These are phyloP conservation scores for Candida fluviatilis DNA, from an alignment of 805 yeast species.

Conservation along the genomic window DNA sequence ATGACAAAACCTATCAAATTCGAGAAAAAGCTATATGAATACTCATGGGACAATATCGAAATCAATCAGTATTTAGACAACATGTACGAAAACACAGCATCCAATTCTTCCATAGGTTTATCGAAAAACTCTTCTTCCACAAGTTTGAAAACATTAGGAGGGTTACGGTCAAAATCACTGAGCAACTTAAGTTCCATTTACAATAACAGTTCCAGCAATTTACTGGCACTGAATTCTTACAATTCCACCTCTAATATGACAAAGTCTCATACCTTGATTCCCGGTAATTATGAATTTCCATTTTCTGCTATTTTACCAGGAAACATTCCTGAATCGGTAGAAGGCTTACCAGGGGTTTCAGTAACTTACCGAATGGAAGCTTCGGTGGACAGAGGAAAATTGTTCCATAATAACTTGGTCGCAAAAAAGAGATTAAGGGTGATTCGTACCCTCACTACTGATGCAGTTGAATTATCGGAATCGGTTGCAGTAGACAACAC, in stretches of 20 bases:
- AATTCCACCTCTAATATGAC: slow-evolving; percentile 6
- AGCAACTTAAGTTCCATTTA: slow-evolving; percentile 10
- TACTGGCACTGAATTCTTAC: slow-evolving; percentile 2
- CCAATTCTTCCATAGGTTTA: slow-evolving; percentile 20
- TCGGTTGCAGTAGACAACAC: slow-evolving; percentile 91
- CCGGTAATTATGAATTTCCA: slow-evolving; percentile 89
- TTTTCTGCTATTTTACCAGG: slow-evolving; percentile 86
- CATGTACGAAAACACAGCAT: slow-evolving; percentile 22
- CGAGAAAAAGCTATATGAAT: slow-evolving; percentile 67
- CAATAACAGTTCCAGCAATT: slow-evolving; percentile 1
- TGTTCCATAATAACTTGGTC: slow-evolving; percentile 55
- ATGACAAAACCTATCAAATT: slow-evolving; percentile 45
- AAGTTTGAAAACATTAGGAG: slow-evolving; percentile 37
- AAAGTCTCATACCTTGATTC: slow-evolving; percentile 41
- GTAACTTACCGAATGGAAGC: slow-evolving; percentile 73
- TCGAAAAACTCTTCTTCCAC: slow-evolving; percentile 40
- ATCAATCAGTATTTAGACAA: slow-evolving; percentile 39
- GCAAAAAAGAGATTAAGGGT: slow-evolving; percentile 74
- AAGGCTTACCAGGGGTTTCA: slow-evolving; percentile 80
- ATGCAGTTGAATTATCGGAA: slow-evolving; percentile 81
- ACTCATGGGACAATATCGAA: slow-evolving; percentile 70
- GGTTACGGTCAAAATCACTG: slow-evolving; percentile 34
- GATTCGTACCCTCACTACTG: slow-evolving; percentile 82
- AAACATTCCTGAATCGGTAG: slow-evolving; percentile 78
- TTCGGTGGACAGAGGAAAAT: slow-evolving; percentile 72